Percentiles rank a stretch among this genome's conserved stretches.
phyloP scores from a whole-genome alignment of 768 basidiomycete species.

The Boletus rubropictus region DNA sequence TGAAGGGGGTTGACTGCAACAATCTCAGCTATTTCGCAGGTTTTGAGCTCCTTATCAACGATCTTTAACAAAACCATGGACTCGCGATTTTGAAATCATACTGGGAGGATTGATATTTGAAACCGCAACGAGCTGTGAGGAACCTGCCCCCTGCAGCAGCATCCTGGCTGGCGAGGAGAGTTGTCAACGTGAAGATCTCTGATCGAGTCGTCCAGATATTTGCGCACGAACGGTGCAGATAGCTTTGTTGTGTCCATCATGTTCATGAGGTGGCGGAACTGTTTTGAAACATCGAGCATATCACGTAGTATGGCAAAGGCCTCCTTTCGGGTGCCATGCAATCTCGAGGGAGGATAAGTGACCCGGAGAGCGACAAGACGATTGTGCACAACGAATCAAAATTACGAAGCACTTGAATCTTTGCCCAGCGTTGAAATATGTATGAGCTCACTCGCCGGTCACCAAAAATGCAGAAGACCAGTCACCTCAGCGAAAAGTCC shows the following conservation, averaged over 20 bases:
- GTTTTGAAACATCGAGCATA: constrained; percentile 50
- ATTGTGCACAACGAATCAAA: constrained; percentile 65
- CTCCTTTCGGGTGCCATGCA: constrained; percentile 53
- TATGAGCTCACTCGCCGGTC: neutral
- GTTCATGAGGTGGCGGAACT: constrained; percentile 37
- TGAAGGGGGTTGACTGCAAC: no score
- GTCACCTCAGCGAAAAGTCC: constrained; percentile 67
- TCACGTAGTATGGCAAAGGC: constrained; percentile 47
- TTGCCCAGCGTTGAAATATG: constrained; percentile 30
- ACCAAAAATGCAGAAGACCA: constrained; percentile 16
- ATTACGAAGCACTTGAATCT: constrained; percentile 59
- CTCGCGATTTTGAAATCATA: constrained; percentile 46
- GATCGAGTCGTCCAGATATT: constrained; percentile 57
- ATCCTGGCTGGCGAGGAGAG: neutral
- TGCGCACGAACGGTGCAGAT: constrained; percentile 64
- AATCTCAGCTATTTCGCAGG: neutral
- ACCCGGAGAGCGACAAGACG: constrained; percentile 55
- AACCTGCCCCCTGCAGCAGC: constrained; percentile 36
- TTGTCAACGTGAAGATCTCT: constrained; percentile 47
- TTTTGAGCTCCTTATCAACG: constrained; percentile 46
- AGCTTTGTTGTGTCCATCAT: constrained; percentile 39
- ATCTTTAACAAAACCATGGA: constrained; percentile 44
- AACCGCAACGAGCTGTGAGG: constrained; percentile 49
- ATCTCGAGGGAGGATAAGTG: constrained; percentile 44
- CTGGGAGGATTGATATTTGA: constrained; percentile 44